A percentile compares a stretch with the other conserved stretches of the same genome.
These are phyloP conservation scores for Meredithiella fracta DNA, from an alignment of 2,329 filamentous ascomycete genomes.

Conservation along the genomic window DNA sequence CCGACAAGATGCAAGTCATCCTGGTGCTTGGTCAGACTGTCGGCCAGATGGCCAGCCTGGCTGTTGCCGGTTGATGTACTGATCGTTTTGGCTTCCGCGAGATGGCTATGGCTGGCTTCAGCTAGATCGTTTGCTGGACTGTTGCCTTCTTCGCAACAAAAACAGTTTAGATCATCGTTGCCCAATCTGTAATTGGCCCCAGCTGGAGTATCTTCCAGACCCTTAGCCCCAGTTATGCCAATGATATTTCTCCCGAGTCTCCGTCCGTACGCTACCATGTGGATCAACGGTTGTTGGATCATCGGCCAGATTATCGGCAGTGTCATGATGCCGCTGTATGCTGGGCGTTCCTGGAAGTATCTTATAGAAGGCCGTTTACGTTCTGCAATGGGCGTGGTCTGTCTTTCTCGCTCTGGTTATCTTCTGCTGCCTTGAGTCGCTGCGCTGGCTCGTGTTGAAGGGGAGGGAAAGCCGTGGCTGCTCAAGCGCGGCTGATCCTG, in stretches of 20 bases:
- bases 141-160: conserved; percentile 26
- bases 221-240: conserved; percentile 27
- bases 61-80: conserved; percentile 27
- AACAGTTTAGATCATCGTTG: conserved; percentile 22
- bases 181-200: conserved; percentile 26
- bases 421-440: conserved; percentile 24
- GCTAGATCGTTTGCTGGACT: conserved; percentile 24
- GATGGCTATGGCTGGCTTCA: conserved; percentile 26
- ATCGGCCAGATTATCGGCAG: conserved; percentile 27
- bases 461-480: conserved; percentile 20
- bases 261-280: conserved; percentile 24
- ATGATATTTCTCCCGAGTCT: conserved; percentile 22
- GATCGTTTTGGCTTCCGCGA: conserved; percentile 25
- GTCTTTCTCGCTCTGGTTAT: conserved; percentile 23
- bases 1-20: conserved; percentile 30
- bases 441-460: conserved; percentile 30
- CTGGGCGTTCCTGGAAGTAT: conserved; percentile 22
- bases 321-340: conserved; percentile 24
- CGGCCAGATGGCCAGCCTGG: conserved; percentile 31
- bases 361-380: conserved; percentile 28
- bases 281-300: conserved; percentile 27
- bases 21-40: conserved; percentile 26
- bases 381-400: conserved; percentile 30
- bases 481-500: conserved; percentile 18
- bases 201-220: conserved; percentile 27